These are phyloP conservation scores for Reutealis trisperma DNA, from an alignment of 345 rosid species.

Conservation along the genomic window DNA sequence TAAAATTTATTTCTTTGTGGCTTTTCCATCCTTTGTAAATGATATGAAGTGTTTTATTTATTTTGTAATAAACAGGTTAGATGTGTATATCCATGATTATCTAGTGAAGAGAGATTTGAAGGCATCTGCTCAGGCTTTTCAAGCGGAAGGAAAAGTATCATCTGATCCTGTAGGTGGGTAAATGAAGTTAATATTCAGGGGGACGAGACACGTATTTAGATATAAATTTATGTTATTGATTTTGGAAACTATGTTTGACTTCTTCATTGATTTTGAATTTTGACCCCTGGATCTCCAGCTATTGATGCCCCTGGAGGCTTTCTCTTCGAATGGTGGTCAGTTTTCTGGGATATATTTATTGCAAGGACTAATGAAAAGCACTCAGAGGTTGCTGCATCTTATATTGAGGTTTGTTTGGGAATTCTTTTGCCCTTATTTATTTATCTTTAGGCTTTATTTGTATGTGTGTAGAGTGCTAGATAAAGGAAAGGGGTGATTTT, in stretches of 20 bases:
- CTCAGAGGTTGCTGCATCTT: conserved; percentile 97
- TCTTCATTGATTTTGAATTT: conserved; percentile 15
- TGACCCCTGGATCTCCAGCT: conserved; percentile 50
- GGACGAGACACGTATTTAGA: background rate
- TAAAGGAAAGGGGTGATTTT: background rate
- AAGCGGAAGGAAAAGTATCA: conserved; percentile 95
- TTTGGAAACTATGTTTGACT: background rate
- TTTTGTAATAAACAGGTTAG: conserved; percentile 58
- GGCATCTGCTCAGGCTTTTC: conserved; percentile 98
- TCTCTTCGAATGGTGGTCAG: conserved; percentile 99
- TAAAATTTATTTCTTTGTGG: conserved; percentile 1
- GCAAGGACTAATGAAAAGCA: conserved; percentile 99
- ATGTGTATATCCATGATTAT: conserved; percentile 97
- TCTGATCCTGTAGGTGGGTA: conserved; percentile 94
- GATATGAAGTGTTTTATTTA: background rate
- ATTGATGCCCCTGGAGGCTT: conserved; percentile 99
- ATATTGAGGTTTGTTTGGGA: conserved; percentile 69
- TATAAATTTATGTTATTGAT: background rate
- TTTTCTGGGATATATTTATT: conserved; percentile 98
- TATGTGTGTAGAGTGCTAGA: background rate
- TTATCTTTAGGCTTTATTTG: background rate
- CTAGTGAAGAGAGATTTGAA: conserved; percentile 91
- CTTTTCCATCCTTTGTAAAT: background rate
- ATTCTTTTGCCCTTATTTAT: conserved; percentile 2
- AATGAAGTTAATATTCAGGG: background rate